Base-by-base conservation (phyloP, 1,284 basidiomycete species). In the Psilocybe mexicana region DNA sequence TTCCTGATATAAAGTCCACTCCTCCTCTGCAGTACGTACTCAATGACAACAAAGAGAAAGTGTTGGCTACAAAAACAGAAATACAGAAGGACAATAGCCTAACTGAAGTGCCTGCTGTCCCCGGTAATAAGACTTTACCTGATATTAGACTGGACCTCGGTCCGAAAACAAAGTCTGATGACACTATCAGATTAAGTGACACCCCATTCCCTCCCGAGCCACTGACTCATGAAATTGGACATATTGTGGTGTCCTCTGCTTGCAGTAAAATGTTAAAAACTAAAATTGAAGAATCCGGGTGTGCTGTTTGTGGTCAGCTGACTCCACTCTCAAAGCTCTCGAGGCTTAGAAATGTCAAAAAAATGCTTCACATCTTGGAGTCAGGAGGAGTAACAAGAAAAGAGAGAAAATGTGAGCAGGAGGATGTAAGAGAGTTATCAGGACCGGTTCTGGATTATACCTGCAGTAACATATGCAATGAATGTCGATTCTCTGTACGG, bases 221-320 rank as follows among this genome's bases (percentile, higher is more conserved):
- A 12, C 8, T 55, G 8, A 28, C 52, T 23, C 3, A 42, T 12
- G n/a, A 52, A 14, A 18, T 51, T 2, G 7, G 30, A 24, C 36
- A 52, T 38, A 44, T 46, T 6, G 51, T 64, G 2, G 42, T 63
- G 4, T 45, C 38, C 6, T 42, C 43, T 48, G 54, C 45, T 36
- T 64, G 60, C 35, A 49, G 52, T 36, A 23, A 47, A 54, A 44
- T 49, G 50, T n/a, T n/a, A n/a, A n/a, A n/a, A n/a, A 45, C 8
- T 14, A 5, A n/a, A 3, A 0, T 66, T 58, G 61, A 68, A 51
- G 69, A 71, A 52, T 58, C 56, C n/a, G 68, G 68, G 11, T 72
- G 71, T 62, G 66, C 65, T 33, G 69, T 70, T 23, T 72, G 70
- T 59, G 68, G 70, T 6, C 45, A 63, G 36, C 60, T 71, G 10